Base-by-base conservation (phyloP, 2,329 filamentous ascomycete genomes). In the Gnomoniopsis sp. region DNA sequence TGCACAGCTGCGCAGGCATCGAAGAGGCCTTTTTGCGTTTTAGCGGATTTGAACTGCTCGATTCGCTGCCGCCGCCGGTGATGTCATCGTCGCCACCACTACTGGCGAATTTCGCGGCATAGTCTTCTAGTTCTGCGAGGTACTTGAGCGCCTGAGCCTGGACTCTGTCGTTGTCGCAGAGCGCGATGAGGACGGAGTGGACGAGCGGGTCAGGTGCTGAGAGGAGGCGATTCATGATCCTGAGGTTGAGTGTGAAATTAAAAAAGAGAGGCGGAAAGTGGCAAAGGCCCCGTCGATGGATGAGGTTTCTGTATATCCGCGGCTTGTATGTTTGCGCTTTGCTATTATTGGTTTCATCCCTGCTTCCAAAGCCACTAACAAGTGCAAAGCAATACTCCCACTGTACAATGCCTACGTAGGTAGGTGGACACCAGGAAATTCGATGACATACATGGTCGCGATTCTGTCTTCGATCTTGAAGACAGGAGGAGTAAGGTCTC, bases 151-250 rank as follows among this genome's bases (percentile, higher is more conserved):
- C 48, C 48, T 53, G 59, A 15, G 53, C 36, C 17, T 52, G 53
- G 30, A 61, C 26, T 6, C 49, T 36, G 15, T 57, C 36, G 22
- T 53, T 46, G 49, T 61, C 56, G 57, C 59, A 61, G 21, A 61
- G 49, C 8, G 59, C 59, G 3, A 61, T 52, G 30, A 61, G 59
- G 26, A 61, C 30, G 22, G 59, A 50, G 49, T 51, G 59, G 22
- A 55, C 43, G 3, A 50, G 48, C 6, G 59, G 53, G 17, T 61
- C 59, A 3, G 56, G 43, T 3, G 59, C 53, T 36, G 58, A 14
- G 14, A 59, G 53, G 21, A 61, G 51, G 43, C 56, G 59, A 19
- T 61, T 53, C 59, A 61, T 61, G n/a, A n/a, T n/a, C n/a, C n/a
- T n/a, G n/a, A n/a, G n/a, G n/a, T n/a, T n/a, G n/a, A n/a, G 8